Evolutionary conservation across 371 early-diverging fungal genomes (phyloP).

Genomic region (Paraphysoderma sedebokerense): DNA sequence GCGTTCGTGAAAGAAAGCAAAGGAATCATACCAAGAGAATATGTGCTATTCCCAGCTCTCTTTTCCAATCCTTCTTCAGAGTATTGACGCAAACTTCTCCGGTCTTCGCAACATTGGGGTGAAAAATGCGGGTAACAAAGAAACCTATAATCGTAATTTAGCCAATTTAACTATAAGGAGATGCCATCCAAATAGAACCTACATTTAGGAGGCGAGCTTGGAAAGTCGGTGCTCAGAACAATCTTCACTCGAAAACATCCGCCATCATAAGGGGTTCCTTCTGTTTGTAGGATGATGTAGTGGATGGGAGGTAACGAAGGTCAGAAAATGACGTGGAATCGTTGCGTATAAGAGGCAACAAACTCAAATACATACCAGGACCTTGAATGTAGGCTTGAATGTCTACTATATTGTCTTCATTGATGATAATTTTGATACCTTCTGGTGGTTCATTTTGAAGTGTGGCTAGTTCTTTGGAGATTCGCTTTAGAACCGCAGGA

Average conservation of each 20-base stretch:
- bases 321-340: neutral
- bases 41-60: slow-evolving; percentile 56
- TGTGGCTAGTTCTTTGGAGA: slow-evolving; percentile 38
- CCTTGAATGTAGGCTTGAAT: slow-evolving; percentile 74
- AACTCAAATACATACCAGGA: slow-evolving; percentile 44
- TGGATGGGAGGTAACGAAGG: too few species aligned
- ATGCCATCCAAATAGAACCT: slow-evolving; percentile 1
- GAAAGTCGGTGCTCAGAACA: slow-evolving; percentile 41
- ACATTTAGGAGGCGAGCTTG: slow-evolving; percentile 56
- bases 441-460: slow-evolving; percentile 45
- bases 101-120: slow-evolving; percentile 68
- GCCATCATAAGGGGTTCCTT: slow-evolving; percentile 59
- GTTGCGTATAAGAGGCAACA: slow-evolving; percentile 3
- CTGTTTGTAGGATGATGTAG: too few species aligned
- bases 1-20: neutral
- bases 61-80: slow-evolving; percentile 81
- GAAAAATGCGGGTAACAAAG: slow-evolving; percentile 79
- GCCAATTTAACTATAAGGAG: slow-evolving; percentile 2
- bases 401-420: slow-evolving; percentile 51
- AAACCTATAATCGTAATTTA: slow-evolving; percentile 23
- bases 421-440: slow-evolving; percentile 49
- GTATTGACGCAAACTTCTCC: slow-evolving; percentile 90
- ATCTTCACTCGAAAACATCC: slow-evolving; percentile 54
- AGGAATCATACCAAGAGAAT: slow-evolving; percentile 43
- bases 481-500: slow-evolving; percentile 21